phyloP scores from a whole-genome alignment of 2,329 filamentous ascomycete species.

The Fusarium stilboides region DNA sequence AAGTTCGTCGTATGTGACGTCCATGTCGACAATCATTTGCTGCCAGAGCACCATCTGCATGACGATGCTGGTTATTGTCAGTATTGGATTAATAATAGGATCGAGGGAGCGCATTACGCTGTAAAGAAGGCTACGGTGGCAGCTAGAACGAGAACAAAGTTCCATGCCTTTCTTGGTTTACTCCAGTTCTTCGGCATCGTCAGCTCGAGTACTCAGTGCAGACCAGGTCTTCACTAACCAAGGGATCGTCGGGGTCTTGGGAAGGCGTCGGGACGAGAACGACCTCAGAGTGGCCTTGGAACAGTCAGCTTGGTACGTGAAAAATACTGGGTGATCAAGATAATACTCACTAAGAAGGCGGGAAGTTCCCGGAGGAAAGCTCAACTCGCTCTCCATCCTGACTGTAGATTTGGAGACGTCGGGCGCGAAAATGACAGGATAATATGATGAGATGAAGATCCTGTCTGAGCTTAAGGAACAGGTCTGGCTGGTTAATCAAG shows the following conservation, averaged over 20 bases:
- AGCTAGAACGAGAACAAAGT: conserved; percentile 43
- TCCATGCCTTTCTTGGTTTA: conserved; percentile 44
- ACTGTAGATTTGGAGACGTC: not conserved
- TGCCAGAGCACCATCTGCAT: conserved; percentile 49
- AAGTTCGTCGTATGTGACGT: conserved; percentile 44
- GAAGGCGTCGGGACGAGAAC: conserved; percentile 26
- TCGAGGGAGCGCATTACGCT: conserved; percentile 1
- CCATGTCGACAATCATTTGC: conserved; percentile 50
- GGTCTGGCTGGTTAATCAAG: not conserved
- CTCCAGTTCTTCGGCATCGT: conserved; percentile 47
- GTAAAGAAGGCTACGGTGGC: conserved; percentile 47
- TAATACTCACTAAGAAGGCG: conserved; percentile 3
- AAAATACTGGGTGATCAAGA: not conserved
- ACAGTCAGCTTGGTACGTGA: not conserved
- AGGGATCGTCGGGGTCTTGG: conserved; percentile 47
- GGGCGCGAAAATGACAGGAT: too few relatives aligned
- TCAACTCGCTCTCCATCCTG: conserved; percentile 18
- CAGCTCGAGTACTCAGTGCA: not conserved
- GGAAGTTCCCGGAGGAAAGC: conserved; percentile 16
- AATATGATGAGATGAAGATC: not conserved
- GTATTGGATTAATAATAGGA: rapidly evolving
- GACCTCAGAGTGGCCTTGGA: conserved; percentile 4
- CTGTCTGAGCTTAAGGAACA: not conserved
- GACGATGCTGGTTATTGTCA: not conserved
- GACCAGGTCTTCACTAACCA: conserved; percentile 29